Conservation (phyloP, 2,329 filamentous ascomycete species). For the Periconia sp. region DNA sequence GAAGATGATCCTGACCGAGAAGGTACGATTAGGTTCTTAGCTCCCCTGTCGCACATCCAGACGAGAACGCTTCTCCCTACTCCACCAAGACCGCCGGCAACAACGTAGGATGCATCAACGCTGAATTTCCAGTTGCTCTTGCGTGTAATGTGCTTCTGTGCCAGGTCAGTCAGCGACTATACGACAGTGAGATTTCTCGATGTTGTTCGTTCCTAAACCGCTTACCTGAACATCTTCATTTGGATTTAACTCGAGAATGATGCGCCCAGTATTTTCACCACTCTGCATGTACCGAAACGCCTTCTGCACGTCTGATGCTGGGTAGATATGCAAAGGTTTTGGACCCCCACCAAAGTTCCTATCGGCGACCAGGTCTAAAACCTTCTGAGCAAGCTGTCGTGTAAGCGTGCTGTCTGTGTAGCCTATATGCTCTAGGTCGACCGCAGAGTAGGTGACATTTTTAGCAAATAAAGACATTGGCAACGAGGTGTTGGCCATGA, state of each 20-base stretch:
- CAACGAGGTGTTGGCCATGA: slow-evolving; percentile 6
- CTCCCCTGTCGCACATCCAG: slow-evolving; percentile 17
- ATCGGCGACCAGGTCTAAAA: no score
- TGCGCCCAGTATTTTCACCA: slow-evolving; percentile 16
- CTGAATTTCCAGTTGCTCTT: not conserved
- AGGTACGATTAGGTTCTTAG: slow-evolving; percentile 14
- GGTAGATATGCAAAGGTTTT: slow-evolving; percentile 11
- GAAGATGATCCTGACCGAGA: slow-evolving; percentile 3
- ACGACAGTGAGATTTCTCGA: no score
- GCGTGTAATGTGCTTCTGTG: no score
- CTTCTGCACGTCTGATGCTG: slow-evolving; percentile 5
- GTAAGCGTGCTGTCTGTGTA: no score
- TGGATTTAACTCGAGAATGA: slow-evolving; percentile 8
- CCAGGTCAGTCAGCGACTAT: no score
- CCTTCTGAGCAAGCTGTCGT: no score
- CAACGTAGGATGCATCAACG: slow-evolving; percentile 8
- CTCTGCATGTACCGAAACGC: slow-evolving; percentile 18
- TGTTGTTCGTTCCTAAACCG: slow-evolving; percentile 1
- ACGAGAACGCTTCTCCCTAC: slow-evolving; percentile 4
- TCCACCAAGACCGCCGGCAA: slow-evolving; percentile 14
- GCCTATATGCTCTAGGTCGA: slow-evolving; percentile 1
- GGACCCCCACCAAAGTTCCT: not conserved
- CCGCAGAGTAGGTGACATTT: slow-evolving; percentile 5
- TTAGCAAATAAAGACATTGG: slow-evolving; percentile 12
- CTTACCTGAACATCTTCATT: not conserved